phyloP scores from a whole-genome alignment of 805 yeast genomes.

The Lipomyces starkeyi region DNA sequence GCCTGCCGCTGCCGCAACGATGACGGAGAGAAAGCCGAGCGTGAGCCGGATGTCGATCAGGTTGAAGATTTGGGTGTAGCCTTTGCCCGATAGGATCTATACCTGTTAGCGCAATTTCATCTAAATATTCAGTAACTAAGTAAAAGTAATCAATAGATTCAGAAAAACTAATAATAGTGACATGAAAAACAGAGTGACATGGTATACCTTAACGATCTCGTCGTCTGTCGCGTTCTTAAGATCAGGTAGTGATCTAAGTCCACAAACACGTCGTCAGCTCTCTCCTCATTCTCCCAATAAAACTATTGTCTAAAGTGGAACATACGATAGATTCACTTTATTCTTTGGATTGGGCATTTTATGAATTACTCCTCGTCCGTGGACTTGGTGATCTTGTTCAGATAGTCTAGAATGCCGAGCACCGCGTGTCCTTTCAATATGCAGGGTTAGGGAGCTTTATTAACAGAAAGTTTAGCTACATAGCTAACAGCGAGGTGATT shows the following conservation, averaged over 20 bases:
- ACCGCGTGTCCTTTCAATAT: too few relatives aligned
- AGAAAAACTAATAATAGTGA: too few relatives aligned
- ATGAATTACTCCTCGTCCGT: not conserved
- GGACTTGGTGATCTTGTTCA: not conserved
- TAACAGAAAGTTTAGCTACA: too few relatives aligned
- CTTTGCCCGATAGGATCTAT: conserved; percentile 39
- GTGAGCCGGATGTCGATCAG: conserved; percentile 42
- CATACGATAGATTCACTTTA: conserved; percentile 33
- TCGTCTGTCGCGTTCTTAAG: conserved; percentile 45
- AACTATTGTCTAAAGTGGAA: not conserved
- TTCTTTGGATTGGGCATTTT: conserved; percentile 2
- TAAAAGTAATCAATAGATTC: not conserved
- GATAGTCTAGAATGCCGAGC: too few relatives aligned
- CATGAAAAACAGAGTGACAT: not conserved
- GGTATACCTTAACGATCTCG: conserved; percentile 40
- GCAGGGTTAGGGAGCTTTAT: too few relatives aligned
- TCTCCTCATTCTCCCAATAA: not conserved
- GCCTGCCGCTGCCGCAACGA: conserved; percentile 43
- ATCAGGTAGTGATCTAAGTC: conserved; percentile 43
- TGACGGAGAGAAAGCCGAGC: conserved; percentile 43
- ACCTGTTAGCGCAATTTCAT: not conserved
- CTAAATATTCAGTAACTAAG: not conserved
- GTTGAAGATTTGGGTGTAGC: conserved; percentile 41
- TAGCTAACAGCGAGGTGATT: too few relatives aligned
- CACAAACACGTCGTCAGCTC: not conserved